Conservation (phyloP, 2,329 filamentous ascomycete genomes). For the Penicillium sp. region DNA sequence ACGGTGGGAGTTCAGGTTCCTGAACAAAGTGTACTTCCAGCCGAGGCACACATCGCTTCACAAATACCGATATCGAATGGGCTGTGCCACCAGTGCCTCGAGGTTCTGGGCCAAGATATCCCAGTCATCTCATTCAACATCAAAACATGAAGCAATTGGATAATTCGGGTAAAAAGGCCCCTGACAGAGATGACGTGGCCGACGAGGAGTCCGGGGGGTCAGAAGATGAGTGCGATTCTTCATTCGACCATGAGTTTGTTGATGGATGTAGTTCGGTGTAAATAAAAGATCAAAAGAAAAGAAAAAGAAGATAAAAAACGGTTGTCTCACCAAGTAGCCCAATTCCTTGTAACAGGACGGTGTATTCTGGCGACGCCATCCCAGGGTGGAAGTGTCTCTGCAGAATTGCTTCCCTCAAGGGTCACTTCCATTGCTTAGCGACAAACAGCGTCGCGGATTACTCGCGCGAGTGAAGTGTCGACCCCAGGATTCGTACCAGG, state of each 20-base stretch:
- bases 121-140: not conserved
- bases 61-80: not conserved
- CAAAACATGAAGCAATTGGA: not conserved
- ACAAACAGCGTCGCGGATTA: slow-evolving; percentile 55
- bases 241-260: not conserved
- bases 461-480: slow-evolving; percentile 55
- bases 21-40: not conserved
- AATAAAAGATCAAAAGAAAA: slow-evolving; percentile 17
- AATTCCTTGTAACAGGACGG: slow-evolving; percentile 41
- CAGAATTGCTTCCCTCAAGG: slow-evolving; percentile 61
- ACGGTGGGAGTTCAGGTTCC: not conserved
- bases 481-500: slow-evolving; percentile 58
- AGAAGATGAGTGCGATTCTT: not conserved
- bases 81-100: not conserved
- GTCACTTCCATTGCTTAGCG: slow-evolving; percentile 56
- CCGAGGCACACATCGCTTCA: not conserved
- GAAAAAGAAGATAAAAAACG: slow-evolving; percentile 27
- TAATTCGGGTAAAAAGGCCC: not conserved
- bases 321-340: slow-evolving; percentile 40
- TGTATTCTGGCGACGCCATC: slow-evolving; percentile 57
- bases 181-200: not conserved
- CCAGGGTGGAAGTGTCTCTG: slow-evolving; percentile 56
- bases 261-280: not conserved
- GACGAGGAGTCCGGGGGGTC: not conserved
- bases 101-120: not conserved